These are phyloP conservation scores for Quercus berberidifolia DNA, from an alignment of 306 rosid species.

Conservation along the genomic window DNA sequence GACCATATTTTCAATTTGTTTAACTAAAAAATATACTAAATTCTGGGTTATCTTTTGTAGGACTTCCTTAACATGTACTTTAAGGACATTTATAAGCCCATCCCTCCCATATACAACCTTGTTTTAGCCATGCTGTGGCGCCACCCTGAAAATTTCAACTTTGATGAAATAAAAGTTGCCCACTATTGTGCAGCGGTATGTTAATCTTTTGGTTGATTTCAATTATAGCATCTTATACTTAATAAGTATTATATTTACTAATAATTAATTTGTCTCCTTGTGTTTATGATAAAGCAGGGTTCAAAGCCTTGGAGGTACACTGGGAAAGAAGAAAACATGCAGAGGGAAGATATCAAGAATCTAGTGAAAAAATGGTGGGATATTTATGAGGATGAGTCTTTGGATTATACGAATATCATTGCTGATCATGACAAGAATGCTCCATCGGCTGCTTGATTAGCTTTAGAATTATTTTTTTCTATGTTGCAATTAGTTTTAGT, in stretches of 20 bases:
- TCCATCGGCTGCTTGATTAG: background rate
- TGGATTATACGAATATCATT: background rate
- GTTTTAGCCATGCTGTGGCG: slow-evolving; percentile 63
- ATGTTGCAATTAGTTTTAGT: no score
- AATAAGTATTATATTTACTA: background rate
- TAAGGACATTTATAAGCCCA: slow-evolving; percentile 43
- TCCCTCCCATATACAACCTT: slow-evolving; percentile 51
- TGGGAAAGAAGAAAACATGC: slow-evolving; percentile 11
- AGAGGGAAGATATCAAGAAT: slow-evolving; percentile 12
- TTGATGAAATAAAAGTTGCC: slow-evolving; percentile 47
- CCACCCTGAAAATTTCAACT: slow-evolving; percentile 59
- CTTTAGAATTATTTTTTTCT: background rate
- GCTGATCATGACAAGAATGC: background rate
- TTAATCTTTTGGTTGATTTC: background rate
- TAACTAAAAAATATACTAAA: background rate
- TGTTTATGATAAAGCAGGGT: background rate
- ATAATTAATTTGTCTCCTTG: background rate
- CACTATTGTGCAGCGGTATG: slow-evolving; percentile 73
- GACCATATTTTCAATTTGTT: background rate
- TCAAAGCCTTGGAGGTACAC: slow-evolving; percentile 15
- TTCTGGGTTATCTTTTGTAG: slow-evolving; percentile 11
- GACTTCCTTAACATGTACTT: slow-evolving; percentile 74
- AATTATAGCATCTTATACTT: no score
- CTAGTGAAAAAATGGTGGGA: slow-evolving; percentile 14
- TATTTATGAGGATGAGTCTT: slow-evolving; percentile 2